Evolutionary conservation across 1,284 basidiomycete species (phyloP).

Genomic region (Cryptococcus sp.): DNA sequence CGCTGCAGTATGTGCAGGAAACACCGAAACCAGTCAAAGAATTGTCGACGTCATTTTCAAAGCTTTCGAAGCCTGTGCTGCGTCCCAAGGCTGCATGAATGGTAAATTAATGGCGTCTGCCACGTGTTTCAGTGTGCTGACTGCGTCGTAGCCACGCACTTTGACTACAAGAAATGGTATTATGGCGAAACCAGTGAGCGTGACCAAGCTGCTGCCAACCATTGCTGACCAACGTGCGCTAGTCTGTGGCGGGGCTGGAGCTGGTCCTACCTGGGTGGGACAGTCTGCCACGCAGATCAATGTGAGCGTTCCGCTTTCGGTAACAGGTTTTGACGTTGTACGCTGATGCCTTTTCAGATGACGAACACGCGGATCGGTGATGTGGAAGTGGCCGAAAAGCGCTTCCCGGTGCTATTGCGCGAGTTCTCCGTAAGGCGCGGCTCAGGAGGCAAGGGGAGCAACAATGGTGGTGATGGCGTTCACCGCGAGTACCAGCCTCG

Average conservation of each 20-base stretch:
- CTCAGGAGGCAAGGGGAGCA: slow-evolving; percentile 77
- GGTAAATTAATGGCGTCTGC: too few relatives aligned
- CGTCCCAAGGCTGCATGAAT: slow-evolving; percentile 70
- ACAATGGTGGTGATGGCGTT: slow-evolving; percentile 83
- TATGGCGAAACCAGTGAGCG: slow-evolving; percentile 18
- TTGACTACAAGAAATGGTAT: slow-evolving; percentile 15
- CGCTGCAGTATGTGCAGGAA: slow-evolving; percentile 90
- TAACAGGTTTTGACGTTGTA: not conserved
- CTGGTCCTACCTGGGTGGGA: slow-evolving; percentile 86
- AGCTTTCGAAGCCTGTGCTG: slow-evolving; percentile 89
- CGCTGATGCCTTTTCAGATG: slow-evolving; percentile 2
- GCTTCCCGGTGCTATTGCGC: slow-evolving; percentile 81
- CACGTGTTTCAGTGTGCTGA: too few relatives aligned
- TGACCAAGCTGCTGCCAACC: not conserved
- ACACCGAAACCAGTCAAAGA: slow-evolving; percentile 87
- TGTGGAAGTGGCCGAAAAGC: slow-evolving; percentile 43
- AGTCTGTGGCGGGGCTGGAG: slow-evolving; percentile 78
- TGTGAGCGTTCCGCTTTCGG: not conserved
- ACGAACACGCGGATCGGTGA: slow-evolving; percentile 31
- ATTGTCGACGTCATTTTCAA: slow-evolving; percentile 93
- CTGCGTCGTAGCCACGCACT: slow-evolving; percentile 1
- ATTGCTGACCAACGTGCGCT: not conserved
- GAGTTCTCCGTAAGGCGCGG: slow-evolving; percentile 75
- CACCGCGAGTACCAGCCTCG: slow-evolving; percentile 62
- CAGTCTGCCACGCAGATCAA: slow-evolving; percentile 42